These are phyloP conservation scores for Globisporangium camurandrum DNA, from an alignment of 352 stramenopile genomes.

Conservation along the genomic window DNA sequence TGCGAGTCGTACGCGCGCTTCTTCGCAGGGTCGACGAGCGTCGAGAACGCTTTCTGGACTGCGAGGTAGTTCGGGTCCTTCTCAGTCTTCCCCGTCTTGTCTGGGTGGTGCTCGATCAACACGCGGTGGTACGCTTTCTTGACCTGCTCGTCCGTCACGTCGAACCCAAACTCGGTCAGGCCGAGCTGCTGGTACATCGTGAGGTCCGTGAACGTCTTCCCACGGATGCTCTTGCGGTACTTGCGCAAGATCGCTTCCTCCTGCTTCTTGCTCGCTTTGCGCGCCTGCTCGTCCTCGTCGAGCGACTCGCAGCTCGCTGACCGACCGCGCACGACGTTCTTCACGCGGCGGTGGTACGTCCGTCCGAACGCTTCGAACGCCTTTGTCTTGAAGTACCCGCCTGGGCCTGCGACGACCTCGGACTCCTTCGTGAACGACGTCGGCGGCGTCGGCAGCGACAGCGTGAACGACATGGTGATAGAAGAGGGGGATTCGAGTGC, in stretches of 20 bases:
- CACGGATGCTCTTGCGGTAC: slow-evolving; percentile 73
- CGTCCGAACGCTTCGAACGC: slow-evolving; percentile 64
- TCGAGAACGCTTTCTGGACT: slow-evolving; percentile 77
- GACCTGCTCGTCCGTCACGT: slow-evolving; percentile 76
- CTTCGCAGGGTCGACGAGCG: slow-evolving; percentile 74
- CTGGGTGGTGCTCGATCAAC: slow-evolving; percentile 82
- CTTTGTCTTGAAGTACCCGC: slow-evolving; percentile 74
- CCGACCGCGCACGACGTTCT: slow-evolving; percentile 65
- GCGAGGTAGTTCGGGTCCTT: slow-evolving; percentile 87
- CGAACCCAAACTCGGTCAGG: slow-evolving; percentile 64
- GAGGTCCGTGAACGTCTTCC: slow-evolving; percentile 76
- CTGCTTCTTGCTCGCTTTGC: slow-evolving; percentile 53
- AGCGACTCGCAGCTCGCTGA: slow-evolving; percentile 71
- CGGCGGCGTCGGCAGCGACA: slow-evolving; percentile 56
- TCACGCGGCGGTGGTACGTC: slow-evolving; percentile 63
- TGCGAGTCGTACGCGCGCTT: slow-evolving; percentile 82
- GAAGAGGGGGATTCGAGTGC: no score
- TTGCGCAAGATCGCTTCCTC: slow-evolving; percentile 66
- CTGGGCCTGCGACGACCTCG: slow-evolving; percentile 43
- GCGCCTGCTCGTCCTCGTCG: slow-evolving; percentile 53
- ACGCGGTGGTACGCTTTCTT: slow-evolving; percentile 87
- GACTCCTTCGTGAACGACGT: slow-evolving; percentile 40
- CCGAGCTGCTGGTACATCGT: slow-evolving; percentile 87
- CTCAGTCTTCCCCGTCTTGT: slow-evolving; percentile 86
- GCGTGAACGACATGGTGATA: slow-evolving; percentile 28